Evolutionary conservation across 768 basidiomycete species (phyloP), one percentile per base, ranked within the genome.

Genomic region (Infundibulicybe gibba): DNA sequence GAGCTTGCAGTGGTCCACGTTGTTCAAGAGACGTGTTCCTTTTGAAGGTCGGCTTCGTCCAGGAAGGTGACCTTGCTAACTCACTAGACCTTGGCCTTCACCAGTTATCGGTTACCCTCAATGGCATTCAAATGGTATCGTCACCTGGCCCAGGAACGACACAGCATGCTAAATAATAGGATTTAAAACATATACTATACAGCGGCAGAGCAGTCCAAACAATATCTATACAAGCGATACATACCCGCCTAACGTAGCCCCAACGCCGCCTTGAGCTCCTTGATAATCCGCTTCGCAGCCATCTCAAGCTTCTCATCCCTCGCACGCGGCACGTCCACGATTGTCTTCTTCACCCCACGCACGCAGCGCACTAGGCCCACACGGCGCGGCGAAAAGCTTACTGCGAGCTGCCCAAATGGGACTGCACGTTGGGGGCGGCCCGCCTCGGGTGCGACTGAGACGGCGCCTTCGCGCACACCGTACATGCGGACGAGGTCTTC

Each of bases 401-500:
- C 58, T 5, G 68, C 61, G 14, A 76, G 57, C 5, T 55, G 47
- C 3, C 64, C 48, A 55, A 76, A 75, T 0, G 69, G 67, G 34
- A 77, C 52, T 12, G 71, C 67, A 1, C 52, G 46, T 2, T 48
- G 10, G 20, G 43, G 5, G 16, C 45, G 30, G 14, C 33, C 20
- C 21, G 32, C 40, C 40, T 44, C 33, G 32, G 45, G 39, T 17
- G 32, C 46, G 45, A 69, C 51, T n/a, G 56, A 57, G 15, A 76
- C 62, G 2, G 76, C 63, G 9, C 72, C 74, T n/a, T 71, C 63
- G 17, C 62, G 55, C 0, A 67, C 39, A 0, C 74, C 75, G 48
- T 71, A 72, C 2, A 62, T 54, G 32, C 76, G 55, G 8, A 90
- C 72, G 32, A 92, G 72, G 60, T 92, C 90, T 62, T 92, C 90